Base-by-base conservation (phyloP, 148 eudicot genomes). In the Tetragonia tetragonoides region DNA sequence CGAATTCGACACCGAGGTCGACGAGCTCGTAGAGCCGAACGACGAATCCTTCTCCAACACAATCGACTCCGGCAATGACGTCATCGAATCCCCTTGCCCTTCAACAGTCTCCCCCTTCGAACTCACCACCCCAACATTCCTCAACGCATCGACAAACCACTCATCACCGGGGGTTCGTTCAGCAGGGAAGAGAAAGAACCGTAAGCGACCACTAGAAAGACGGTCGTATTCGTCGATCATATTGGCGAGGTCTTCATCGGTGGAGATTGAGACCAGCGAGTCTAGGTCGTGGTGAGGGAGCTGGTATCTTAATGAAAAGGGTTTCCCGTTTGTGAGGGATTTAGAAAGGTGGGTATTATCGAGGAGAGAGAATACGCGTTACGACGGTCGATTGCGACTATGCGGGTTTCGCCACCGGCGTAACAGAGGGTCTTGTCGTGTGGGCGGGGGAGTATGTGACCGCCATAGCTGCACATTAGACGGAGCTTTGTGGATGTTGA, bases 321-420 rank as follows among this genome's bases (percentile, higher is more conserved):
- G 82, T 46, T 77, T 84, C 82, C 83, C 83, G 78, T 70, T 74
- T 51, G 74, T 78, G 65, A 90, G 76, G 14, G 86, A 42, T 2
- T 83, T 79, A 4, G 94, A 87, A 68, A 92, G 87, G 81, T 83
- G 89, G 28, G 83, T n/a, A 40, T 44, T 49, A 92, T 82, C 4
- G 87, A 15, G 18, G 92, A 24, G 80, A 88, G 69, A 15, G 89
- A 72, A 57, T 80, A 56, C 10, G 88, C 84, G 72, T 82, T 70
- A 47, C 74, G 85, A 62, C 90, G 88, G 68, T 86, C 83, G 14
- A 95, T 68, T 75, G 91, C 84, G 57, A 92, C 82, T 74, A 95
- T 86, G 49, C 97, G 97, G 67, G 96, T 92, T 44, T 95, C 99
- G 12, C 99, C 99, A 80, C 94, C 94, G 81, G 86, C 81, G 85